Evolutionary conservation across 805 yeast species (phyloP), one percentile per base, ranked within the genome.

Genomic region (Suhomyces kilbournensis): DNA sequence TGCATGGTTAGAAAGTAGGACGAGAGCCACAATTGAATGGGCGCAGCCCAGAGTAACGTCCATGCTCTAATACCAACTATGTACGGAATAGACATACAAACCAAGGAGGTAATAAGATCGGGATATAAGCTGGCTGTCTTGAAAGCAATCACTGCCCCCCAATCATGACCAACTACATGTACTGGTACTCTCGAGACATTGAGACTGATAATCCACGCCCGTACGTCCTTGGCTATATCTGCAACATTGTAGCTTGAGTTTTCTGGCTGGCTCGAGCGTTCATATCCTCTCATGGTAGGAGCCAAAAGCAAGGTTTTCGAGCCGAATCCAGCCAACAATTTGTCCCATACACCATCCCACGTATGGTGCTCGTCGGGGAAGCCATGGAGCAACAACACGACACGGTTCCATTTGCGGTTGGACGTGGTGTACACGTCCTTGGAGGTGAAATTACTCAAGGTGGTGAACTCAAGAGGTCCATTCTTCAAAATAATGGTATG

Each of bases 101-200:
- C 70, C 50, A 66, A 58, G 12, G 74, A 67, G 2, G 70, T 57
- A 17, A 74, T 55, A 43, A 63, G 46, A 4, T 70, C 70, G 1
- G 78, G 78, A 47, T 65, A 72, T 45, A 64, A 47, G 19, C 63
- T 56, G 2, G 76, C 71, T 3, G 73, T 59, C 53, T 70, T 70
- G 58, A 63, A 72, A 6, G 72, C 56, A 26, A 67, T 65, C 17
- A 71, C 57, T 8, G 78, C 77, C 19, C 78, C 78, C 78, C 78
- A 74, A 57, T 74, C 78, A 56, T 74, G 78, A 22, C 77, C 77
- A 14, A 74, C 65, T 35, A 74, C 51, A 55, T 73, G 76, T 9
- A 73, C 69, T 2, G 74, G 71, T 15, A 60, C 53, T 10, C 50
- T 43, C 10, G 46, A 44, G 19, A 49, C 48, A 46, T 52, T 25